These are phyloP conservation scores for Danielia reshetovae DNA, from an alignment of 805 yeast species.

Conservation along the genomic window DNA sequence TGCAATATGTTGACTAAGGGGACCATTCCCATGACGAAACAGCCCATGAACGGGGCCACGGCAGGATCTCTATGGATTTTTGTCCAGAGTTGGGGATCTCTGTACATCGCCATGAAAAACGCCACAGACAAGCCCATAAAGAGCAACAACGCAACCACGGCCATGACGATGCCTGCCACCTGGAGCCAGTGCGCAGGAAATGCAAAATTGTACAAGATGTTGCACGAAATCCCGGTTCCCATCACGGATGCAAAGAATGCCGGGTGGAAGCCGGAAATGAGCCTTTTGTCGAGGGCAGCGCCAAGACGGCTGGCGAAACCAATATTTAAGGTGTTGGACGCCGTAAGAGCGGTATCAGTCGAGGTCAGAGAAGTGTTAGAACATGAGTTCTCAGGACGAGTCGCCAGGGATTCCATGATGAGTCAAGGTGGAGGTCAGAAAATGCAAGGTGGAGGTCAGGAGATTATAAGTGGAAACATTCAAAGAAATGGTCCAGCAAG, in stretches of 20 bases:
- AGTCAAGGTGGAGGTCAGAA: too few relatives aligned
- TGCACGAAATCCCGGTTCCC: constrained; percentile 78
- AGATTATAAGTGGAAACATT: too few relatives aligned
- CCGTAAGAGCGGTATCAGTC: too few relatives aligned
- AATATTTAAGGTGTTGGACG: not conserved
- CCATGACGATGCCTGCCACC: constrained; percentile 57
- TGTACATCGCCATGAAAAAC: constrained; percentile 36
- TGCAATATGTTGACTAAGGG: constrained; percentile 60
- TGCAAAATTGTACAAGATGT: constrained; percentile 62
- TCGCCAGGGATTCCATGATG: too few relatives aligned
- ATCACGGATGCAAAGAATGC: constrained; percentile 70
- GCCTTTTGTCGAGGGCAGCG: constrained; percentile 5
- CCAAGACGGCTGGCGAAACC: constrained; percentile 1
- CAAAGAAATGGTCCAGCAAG: too few relatives aligned
- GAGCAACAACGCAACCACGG: constrained; percentile 51
- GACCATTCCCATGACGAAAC: constrained; percentile 74
- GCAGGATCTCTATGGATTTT: constrained; percentile 30
- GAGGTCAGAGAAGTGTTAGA: too few relatives aligned
- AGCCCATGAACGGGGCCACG: constrained; percentile 66
- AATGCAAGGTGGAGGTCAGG: too few relatives aligned
- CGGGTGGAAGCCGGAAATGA: constrained; percentile 36
- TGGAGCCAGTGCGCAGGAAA: constrained; percentile 57
- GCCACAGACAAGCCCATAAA: constrained; percentile 42
- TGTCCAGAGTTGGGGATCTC: constrained; percentile 22
- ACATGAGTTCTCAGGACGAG: too few relatives aligned